Percentiles rank a stretch among this genome's conserved stretches.
Conservation (phyloP, 2,329 filamentous ascomycete genomes). For the Xylariaceae sp. region DNA sequence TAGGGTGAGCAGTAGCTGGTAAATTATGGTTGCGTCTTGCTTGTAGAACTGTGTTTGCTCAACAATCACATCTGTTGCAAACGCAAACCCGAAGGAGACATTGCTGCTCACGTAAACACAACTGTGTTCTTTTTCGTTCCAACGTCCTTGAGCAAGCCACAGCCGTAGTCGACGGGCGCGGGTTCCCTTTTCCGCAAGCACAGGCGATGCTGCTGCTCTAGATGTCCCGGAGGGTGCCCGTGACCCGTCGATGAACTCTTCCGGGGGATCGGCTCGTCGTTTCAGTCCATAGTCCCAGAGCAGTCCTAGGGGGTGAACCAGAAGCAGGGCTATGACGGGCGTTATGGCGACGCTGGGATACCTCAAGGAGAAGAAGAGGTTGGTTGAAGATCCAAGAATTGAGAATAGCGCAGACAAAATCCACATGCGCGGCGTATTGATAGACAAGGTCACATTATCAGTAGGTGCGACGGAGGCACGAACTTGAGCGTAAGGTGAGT, state of each 20-base stretch:
- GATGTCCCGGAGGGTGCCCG: constrained; percentile 12
- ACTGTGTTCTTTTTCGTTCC: constrained; percentile 87
- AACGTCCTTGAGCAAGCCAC: constrained; percentile 75
- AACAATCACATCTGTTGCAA: constrained; percentile 85
- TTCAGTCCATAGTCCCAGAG: constrained; percentile 74
- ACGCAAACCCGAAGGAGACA: constrained; percentile 84
- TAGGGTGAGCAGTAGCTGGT: constrained; percentile 77
- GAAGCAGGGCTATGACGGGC: constrained; percentile 78
- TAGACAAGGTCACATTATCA: constrained; percentile 73
- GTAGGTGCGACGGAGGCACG: constrained; percentile 73
- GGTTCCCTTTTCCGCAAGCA: constrained; percentile 23
- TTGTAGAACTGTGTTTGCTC: constrained; percentile 88
- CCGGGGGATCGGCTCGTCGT: constrained; percentile 48
- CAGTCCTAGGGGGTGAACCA: constrained; percentile 79
- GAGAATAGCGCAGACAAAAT: constrained; percentile 74
- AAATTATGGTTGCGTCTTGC: constrained; percentile 70
- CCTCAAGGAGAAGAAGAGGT: constrained; percentile 83
- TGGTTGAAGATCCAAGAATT: constrained; percentile 75
- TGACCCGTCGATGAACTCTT: constrained; percentile 56
- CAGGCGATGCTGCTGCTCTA: constrained; percentile 7
- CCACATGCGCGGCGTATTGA: constrained; percentile 89
- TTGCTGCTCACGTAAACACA: constrained; percentile 89
- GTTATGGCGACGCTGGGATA: constrained; percentile 89
- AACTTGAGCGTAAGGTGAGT: constrained; percentile 75
- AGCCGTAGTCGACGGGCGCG: constrained; percentile 50